phyloP scores from a whole-genome alignment of 2,329 filamentous ascomycete species.

The Trichophyton mentagrophytes region DNA sequence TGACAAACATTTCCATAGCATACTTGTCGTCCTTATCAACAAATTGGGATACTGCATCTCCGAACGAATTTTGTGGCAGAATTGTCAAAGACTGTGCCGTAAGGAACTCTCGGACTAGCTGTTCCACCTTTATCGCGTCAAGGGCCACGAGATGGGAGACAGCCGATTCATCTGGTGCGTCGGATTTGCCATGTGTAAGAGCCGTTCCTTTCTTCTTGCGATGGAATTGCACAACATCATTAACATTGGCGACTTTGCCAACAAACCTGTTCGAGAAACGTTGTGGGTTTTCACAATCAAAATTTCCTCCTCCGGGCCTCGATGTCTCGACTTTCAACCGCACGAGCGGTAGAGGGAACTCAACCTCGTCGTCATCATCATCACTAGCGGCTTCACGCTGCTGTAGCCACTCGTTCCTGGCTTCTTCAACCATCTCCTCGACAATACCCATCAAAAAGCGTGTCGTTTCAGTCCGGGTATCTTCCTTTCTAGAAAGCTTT shows the following conservation, averaged over 20 bases:
- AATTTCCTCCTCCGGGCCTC: conserved; percentile 69
- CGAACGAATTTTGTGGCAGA: conserved; percentile 80
- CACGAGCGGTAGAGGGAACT: conserved; percentile 67
- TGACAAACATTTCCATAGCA: conserved; percentile 71
- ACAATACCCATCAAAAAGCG: conserved; percentile 63
- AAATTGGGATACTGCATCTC: conserved; percentile 83
- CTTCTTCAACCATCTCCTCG: conserved; percentile 75
- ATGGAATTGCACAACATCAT: conserved; percentile 87
- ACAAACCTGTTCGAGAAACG: conserved; percentile 88
- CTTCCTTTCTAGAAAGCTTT: conserved; percentile 63
- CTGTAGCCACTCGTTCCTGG: conserved; percentile 65
- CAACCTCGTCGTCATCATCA: conserved; percentile 40
- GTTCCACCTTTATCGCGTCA: conserved; percentile 75
- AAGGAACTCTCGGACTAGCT: conserved; percentile 77
- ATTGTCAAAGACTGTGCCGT: conserved; percentile 81
- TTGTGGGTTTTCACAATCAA: conserved; percentile 88
- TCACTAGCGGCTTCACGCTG: conserved; percentile 51
- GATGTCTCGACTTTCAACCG: conserved; percentile 85
- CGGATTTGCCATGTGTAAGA: conserved; percentile 33
- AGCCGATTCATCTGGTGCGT: conserved; percentile 52
- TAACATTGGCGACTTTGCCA: conserved; percentile 82
- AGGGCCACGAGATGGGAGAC: conserved; percentile 48
- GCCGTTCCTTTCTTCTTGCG: conserved; percentile 60
- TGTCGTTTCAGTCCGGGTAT: conserved; percentile 72
- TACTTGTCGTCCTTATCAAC: conserved; percentile 93